phyloP scores from a whole-genome alignment of 176 grass and related monocot genomes.

The Chrysopogon serrulatus region DNA sequence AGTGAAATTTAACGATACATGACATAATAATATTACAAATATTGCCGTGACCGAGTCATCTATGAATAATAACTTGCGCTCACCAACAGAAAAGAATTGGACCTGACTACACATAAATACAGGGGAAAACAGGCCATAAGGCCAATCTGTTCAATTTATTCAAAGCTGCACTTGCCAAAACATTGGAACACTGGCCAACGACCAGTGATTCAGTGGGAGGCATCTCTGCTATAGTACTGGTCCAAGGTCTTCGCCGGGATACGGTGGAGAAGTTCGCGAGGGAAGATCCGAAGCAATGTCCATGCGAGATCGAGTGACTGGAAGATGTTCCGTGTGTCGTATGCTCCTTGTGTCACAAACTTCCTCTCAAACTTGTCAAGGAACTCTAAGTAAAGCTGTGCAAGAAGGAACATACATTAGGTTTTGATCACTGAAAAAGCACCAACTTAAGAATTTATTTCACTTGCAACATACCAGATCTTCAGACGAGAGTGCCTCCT shows the following conservation, averaged over 20 bases:
- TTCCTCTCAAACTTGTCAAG: conserved; percentile 98
- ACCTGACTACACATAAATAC: conserved; percentile 49
- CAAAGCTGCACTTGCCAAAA: conserved; percentile 43
- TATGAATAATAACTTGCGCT: conserved; percentile 32
- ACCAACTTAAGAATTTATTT: not conserved
- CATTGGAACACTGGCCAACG: conserved; percentile 18
- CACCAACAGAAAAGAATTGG: conserved; percentile 50
- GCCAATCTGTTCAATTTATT: conserved; percentile 49
- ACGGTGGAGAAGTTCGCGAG: conserved; percentile 95
- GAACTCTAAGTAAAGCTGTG: conserved; percentile 96
- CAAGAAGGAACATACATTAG: conserved; percentile 14
- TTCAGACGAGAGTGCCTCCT: conserved; percentile 98
- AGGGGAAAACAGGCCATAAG: conserved; percentile 36
- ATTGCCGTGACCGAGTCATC: conserved; percentile 19
- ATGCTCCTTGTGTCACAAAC: conserved; percentile 92
- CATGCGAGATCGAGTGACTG: conserved; percentile 97
- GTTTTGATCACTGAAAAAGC: not conserved
- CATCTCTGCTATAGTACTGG: conserved; percentile 90
- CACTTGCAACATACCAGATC: conserved; percentile 60
- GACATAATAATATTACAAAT: conserved; percentile 52
- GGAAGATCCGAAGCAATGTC: conserved; percentile 97
- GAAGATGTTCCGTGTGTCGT: conserved; percentile 96
- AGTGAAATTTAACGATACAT: conserved; percentile 27
- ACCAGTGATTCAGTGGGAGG: conserved; percentile 68
- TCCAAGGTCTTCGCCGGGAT: conserved; percentile 98